Evolutionary conservation across 371 early-diverging fungal species (phyloP).

Genomic region (Saksenaea vasiformis): DNA sequence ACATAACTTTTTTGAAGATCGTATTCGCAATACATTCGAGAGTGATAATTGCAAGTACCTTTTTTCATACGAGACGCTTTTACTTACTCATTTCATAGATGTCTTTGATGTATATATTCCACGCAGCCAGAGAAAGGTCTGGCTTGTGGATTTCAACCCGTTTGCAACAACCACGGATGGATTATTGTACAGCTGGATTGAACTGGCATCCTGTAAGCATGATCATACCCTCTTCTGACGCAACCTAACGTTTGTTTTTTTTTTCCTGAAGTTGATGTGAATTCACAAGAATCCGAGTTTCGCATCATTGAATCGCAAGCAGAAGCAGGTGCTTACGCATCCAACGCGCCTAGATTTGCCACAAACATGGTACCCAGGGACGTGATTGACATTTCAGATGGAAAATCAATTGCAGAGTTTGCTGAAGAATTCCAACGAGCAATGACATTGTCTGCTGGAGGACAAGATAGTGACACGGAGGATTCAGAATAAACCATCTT

Average conservation of each 20-base stretch:
- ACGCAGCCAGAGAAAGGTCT: constrained; percentile 57
- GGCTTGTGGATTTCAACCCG: constrained; percentile 89
- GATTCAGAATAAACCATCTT: constrained; percentile 14
- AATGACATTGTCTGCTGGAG: constrained; percentile 25
- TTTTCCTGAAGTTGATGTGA: constrained; percentile 17
- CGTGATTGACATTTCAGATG: constrained; percentile 75
- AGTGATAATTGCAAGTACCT: constrained; percentile 42
- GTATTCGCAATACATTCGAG: constrained; percentile 62
- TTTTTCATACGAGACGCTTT: neutral
- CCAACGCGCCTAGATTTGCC: constrained; percentile 57
- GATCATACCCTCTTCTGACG: neutral
- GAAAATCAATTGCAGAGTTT: constrained; percentile 73
- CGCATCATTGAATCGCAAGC: constrained; percentile 52
- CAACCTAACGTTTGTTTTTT: neutral
- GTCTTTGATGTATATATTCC: constrained; percentile 88
- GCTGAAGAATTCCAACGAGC: constrained; percentile 64
- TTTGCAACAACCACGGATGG: constrained; percentile 78
- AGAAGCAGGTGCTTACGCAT: constrained; percentile 44
- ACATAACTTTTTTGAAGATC: constrained; percentile 63
- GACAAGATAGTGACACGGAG: constrained; percentile 11
- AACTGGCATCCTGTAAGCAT: constrained; percentile 58
- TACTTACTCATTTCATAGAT: constrained; percentile 44
- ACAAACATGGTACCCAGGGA: constrained; percentile 77
- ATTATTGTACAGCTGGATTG: constrained; percentile 80
- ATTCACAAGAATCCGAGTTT: constrained; percentile 37